These are phyloP conservation scores for Emericellopsis atlantica DNA, from an alignment of 2,329 filamentous ascomycete species.

Conservation along the genomic window DNA sequence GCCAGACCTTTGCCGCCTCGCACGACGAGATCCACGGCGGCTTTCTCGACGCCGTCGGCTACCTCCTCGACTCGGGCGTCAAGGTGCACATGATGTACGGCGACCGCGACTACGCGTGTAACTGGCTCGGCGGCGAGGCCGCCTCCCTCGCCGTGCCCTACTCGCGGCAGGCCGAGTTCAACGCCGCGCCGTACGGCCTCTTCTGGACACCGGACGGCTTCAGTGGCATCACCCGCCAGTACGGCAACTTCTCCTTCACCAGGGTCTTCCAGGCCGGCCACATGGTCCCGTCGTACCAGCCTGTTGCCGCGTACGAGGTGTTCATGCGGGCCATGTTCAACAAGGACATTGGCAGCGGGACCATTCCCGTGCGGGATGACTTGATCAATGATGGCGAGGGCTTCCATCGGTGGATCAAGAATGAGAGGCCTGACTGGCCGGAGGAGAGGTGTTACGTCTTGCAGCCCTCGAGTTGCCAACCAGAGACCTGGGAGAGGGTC, in stretches of 20 bases:
- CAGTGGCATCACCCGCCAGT: slow-evolving; percentile 60
- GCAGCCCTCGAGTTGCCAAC: slow-evolving; percentile 39
- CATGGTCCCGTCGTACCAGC: slow-evolving; percentile 46
- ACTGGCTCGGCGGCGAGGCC: slow-evolving; percentile 47
- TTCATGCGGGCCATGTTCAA: slow-evolving; percentile 46
- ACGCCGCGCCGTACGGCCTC: slow-evolving; percentile 54
- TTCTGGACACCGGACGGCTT: slow-evolving; percentile 51
- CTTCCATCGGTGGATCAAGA: slow-evolving; percentile 1
- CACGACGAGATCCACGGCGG: slow-evolving; percentile 41
- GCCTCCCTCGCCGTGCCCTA: slow-evolving; percentile 51
- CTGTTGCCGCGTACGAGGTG: slow-evolving; percentile 39
- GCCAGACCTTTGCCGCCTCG: slow-evolving; percentile 46
- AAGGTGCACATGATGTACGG: slow-evolving; percentile 60
- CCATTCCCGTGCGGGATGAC: slow-evolving; percentile 29
- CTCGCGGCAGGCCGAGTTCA: slow-evolving; percentile 29
- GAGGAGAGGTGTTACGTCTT: slow-evolving; percentile 44
- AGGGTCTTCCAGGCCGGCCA: slow-evolving; percentile 55
- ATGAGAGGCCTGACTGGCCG: neutral
- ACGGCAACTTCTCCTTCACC: slow-evolving; percentile 58
- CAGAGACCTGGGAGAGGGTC: slow-evolving; percentile 38
- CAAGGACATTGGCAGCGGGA: slow-evolving; percentile 40
- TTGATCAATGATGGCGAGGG: neutral
- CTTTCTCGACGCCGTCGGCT: slow-evolving; percentile 38
- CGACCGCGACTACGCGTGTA: slow-evolving; percentile 39
- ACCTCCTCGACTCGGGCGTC: slow-evolving; percentile 48